Evolutionary conservation across 148 eudicot species (phyloP), one percentile per base, ranked within the genome.

Genomic region (Bassia scoparia): DNA sequence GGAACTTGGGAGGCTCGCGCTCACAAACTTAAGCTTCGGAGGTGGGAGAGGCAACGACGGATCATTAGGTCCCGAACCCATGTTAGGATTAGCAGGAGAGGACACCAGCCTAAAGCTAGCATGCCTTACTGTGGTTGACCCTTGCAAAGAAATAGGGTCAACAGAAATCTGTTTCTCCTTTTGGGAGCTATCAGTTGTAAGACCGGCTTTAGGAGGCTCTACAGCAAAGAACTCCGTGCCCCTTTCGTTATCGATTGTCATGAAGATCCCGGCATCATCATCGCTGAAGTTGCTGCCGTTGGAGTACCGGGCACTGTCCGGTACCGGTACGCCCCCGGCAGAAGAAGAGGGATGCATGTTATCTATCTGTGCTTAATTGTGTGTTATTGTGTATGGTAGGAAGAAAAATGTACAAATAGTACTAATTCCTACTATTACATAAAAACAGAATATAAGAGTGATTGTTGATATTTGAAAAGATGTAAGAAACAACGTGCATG

Each of bases 141-240:
- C 89, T 74, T 77, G 85, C 54, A 93, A 68, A 3, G 98, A 93
- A 56, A 88, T 83, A 5, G 94, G 98, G 61, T 93, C 98, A 4
- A 93, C 86, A 0, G 88, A 88, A n/a, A 90, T 89, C 31, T 93
- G 92, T 79, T 77, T 89, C 84, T 90, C 96, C 29, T 75, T 77
- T 59, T 80, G 81, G 17, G 66, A 62, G 77, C 61, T 73, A 23
- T 80, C 82, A 16, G 34, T 75, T 0, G 77, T 79, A 55, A 48
- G 71, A 46, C 68, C 61, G 61, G 74, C 70, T 15, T 64, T 73
- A 5, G 88, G 82, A 13, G 77, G 81, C 44, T 87, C 81, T 11
- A 83, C 52, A 26, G 78, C 77, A 17, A 82, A 75, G 71, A 83
- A 82, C 71, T 83, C 79, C 0, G 76, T 34, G 14, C 81, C 84